Evolutionary conservation across 129 eudicot genomes (phyloP).

Genomic region (Heracleum sosnowskyi): DNA sequence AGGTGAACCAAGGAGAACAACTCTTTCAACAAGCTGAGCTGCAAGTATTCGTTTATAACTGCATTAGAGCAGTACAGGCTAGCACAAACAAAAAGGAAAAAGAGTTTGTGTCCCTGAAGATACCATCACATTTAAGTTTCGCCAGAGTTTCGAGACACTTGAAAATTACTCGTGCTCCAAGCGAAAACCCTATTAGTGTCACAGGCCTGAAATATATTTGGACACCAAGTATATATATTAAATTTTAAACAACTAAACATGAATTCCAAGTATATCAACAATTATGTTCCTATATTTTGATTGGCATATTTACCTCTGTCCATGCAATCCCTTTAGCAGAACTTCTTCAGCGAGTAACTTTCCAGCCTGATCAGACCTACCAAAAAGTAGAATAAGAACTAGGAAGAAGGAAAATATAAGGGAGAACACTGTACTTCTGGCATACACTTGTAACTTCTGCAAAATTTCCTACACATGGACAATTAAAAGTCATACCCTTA

Average conservation of each 20-base stretch:
- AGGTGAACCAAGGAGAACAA: slow-evolving; percentile 95
- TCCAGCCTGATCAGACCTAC: slow-evolving; percentile 97
- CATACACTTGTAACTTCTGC: background rate
- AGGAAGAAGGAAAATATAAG: background rate
- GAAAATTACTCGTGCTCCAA: slow-evolving; percentile 93
- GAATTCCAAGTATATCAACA: background rate
- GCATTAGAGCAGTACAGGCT: slow-evolving; percentile 13
- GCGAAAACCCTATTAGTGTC: slow-evolving; percentile 91
- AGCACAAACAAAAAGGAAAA: slow-evolving; percentile 5
- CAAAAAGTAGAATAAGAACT: background rate
- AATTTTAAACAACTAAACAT: background rate
- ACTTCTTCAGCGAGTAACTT: slow-evolving; percentile 92
- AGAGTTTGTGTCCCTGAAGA: background rate
- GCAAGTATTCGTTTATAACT: slow-evolving; percentile 21
- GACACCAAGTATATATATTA: background rate
- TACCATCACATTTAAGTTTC: slow-evolving; percentile 55
- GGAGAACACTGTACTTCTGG: background rate
- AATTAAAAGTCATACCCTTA: background rate
- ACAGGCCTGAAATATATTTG: slow-evolving; percentile 54
- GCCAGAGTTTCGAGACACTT: slow-evolving; percentile 87
- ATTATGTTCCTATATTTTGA: background rate
- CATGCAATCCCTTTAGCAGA: slow-evolving; percentile 77
- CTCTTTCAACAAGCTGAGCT: slow-evolving; percentile 91
- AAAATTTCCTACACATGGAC: background rate
- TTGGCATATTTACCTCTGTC: slow-evolving; percentile 31